Evolutionary conservation across 2,329 filamentous ascomycete species (phyloP).

Genomic region (Pyricularia sp.): DNA sequence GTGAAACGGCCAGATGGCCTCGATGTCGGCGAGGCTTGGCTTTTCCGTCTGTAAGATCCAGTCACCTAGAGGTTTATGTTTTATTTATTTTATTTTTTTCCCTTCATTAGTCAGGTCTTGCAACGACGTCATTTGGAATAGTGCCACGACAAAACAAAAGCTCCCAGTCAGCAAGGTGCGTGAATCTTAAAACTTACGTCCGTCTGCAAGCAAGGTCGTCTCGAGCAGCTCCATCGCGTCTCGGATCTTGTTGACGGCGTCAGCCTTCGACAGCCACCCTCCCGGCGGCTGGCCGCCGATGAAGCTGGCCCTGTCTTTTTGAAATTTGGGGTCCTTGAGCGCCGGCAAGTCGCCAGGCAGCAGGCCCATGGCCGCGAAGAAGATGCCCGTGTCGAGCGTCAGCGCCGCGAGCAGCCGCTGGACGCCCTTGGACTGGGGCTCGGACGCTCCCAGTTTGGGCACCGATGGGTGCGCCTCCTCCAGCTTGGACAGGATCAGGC

Average conservation of each 20-base stretch:
- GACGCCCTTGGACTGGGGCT: conserved; percentile 32
- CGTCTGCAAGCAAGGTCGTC: conserved; percentile 52
- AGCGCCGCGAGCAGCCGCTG: conserved; percentile 47
- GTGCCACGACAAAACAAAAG: no score
- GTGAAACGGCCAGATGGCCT: conserved; percentile 58
- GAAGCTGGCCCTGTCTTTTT: conserved; percentile 42
- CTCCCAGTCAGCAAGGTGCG: not conserved
- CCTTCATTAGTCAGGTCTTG: not conserved
- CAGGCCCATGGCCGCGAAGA: conserved; percentile 39
- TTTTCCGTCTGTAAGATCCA: conserved; percentile 48
- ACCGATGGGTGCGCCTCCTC: conserved; percentile 41
- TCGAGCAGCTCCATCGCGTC: conserved; percentile 51
- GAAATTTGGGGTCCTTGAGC: conserved; percentile 48
- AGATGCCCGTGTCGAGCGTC: conserved; percentile 48
- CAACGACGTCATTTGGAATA: not conserved
- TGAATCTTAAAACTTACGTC: conserved; percentile 24
- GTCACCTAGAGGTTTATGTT: conserved; percentile 12
- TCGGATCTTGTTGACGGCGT: conserved; percentile 45
- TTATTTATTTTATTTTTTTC: not conserved
- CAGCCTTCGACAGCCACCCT: conserved; percentile 29
- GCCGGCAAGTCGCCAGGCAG: conserved; percentile 47
- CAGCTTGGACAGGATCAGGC: conserved; percentile 57
- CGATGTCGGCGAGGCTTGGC: conserved; percentile 56
- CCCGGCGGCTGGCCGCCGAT: conserved; percentile 14
- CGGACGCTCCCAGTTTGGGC: conserved; percentile 18